A percentile compares a stretch with the other conserved stretches of the same genome.
Evolutionary conservation across 805 yeast species (phyloP).

Genomic region (Metschnikowia drakensbergensis): DNA sequence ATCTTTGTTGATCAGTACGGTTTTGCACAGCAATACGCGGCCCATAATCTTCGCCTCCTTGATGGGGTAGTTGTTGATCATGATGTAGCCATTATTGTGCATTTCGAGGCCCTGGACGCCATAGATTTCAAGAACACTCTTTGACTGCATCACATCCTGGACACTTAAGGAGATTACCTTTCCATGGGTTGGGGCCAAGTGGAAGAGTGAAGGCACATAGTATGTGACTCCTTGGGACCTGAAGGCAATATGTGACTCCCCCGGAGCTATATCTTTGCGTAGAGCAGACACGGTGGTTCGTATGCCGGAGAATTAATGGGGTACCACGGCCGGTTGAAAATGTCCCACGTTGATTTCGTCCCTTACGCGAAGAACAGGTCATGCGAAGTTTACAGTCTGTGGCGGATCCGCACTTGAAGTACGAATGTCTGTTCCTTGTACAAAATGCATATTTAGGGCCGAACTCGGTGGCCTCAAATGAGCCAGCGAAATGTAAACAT

Average conservation of each 20-base stretch:
- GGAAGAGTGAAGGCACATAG: constrained; percentile 36
- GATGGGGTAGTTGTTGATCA: constrained; percentile 36
- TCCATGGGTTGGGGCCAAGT: constrained; percentile 25
- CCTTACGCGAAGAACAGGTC: no score
- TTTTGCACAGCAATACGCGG: constrained; percentile 18
- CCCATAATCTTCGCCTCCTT: constrained; percentile 25
- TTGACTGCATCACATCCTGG: constrained; percentile 24
- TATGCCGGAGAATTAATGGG: not conserved
- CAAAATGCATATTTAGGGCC: no score
- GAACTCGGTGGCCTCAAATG: no score
- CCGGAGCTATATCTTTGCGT: constrained; percentile 31
- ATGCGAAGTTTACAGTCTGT: no score
- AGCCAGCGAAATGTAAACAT: no score
- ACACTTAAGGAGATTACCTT: constrained; percentile 26
- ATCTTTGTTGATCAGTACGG: constrained; percentile 1
- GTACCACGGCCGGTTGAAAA: not conserved
- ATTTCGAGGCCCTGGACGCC: constrained; percentile 16
- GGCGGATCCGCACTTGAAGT: no score
- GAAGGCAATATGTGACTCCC: constrained; percentile 31
- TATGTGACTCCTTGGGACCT: constrained; percentile 22
- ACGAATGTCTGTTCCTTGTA: no score
- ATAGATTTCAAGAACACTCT: constrained; percentile 13
- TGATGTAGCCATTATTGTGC: constrained; percentile 12
- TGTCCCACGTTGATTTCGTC: no score
- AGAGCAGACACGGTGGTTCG: constrained; percentile 9